Evolutionary conservation across 768 basidiomycete species (phyloP).

Genomic region (Tephrocybe sp.): DNA sequence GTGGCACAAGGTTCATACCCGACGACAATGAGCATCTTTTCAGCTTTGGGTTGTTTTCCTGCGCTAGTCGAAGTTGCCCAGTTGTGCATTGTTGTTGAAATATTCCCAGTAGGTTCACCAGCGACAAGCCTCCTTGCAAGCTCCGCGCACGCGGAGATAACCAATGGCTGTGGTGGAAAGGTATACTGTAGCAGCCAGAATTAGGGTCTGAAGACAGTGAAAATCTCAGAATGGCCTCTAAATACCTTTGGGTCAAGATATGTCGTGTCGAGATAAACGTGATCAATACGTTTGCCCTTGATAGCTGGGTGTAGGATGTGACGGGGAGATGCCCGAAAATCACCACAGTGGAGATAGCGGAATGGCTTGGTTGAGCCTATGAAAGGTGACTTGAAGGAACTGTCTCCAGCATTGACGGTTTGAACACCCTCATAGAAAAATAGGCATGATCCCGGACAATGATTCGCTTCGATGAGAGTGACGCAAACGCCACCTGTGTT

Average conservation of each 20-base stretch:
- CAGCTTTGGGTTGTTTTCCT: slow-evolving; percentile 35
- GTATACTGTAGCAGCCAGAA: slow-evolving; percentile 57
- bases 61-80: slow-evolving; percentile 42
- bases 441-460: slow-evolving; percentile 93
- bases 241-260: slow-evolving; percentile 85
- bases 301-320: slow-evolving; percentile 86
- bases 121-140: slow-evolving; percentile 59
- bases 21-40: slow-evolving; percentile 58
- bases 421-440: slow-evolving; percentile 94
- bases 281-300: slow-evolving; percentile 77
- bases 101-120: slow-evolving; percentile 31
- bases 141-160: slow-evolving; percentile 89
- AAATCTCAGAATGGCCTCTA: slow-evolving; percentile 4
- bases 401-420: slow-evolving; percentile 87
- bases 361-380: slow-evolving; percentile 71
- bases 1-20: slow-evolving; percentile 45
- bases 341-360: slow-evolving; percentile 94
- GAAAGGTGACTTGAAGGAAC: slow-evolving; percentile 63
- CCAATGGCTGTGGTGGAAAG: slow-evolving; percentile 93
- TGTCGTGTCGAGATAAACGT: slow-evolving; percentile 93
- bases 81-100: slow-evolving; percentile 41
- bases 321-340: slow-evolving; percentile 84
- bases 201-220: neutral
- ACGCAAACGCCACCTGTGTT: slow-evolving; percentile 83
- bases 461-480: slow-evolving; percentile 96